A percentile compares a stretch with the other conserved stretches of the same genome.
These are phyloP conservation scores for Rubus parviflorus DNA, from an alignment of 306 rosid genomes.

Conservation along the genomic window DNA sequence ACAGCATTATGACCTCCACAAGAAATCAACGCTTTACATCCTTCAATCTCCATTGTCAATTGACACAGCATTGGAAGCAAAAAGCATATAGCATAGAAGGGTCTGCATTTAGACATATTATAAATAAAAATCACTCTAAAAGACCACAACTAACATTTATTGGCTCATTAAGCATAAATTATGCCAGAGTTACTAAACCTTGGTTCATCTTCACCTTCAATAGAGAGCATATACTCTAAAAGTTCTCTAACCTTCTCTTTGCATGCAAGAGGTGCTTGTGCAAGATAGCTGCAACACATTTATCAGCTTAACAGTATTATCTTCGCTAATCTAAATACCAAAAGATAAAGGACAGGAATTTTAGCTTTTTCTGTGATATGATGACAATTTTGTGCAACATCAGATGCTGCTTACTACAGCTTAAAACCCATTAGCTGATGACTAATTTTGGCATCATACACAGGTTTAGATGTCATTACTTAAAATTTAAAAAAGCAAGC, in stretches of 20 bases:
- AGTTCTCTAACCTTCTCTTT: conserved; percentile 70
- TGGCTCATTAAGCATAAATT: conserved; percentile 16
- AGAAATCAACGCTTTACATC: conserved; percentile 63
- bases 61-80: conserved; percentile 90
- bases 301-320: background rate
- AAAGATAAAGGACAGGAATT: background rate
- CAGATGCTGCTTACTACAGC: background rate
- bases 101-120: conserved; percentile 52
- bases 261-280: conserved; percentile 86
- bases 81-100: conserved; percentile 76
- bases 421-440: background rate
- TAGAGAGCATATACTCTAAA: conserved; percentile 67
- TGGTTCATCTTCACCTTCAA: conserved; percentile 86
- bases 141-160: background rate
- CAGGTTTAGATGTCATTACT: background rate
- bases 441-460: background rate
- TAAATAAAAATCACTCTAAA: conserved; percentile 22
- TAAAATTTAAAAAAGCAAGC: background rate
- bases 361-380: background rate
- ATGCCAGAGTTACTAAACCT: conserved; percentile 52
- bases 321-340: background rate
- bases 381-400: background rate
- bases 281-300: conserved; percentile 82
- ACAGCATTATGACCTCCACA: conserved; percentile 73
- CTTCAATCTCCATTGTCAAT: conserved; percentile 70